A percentile compares a stretch with the other conserved stretches of the same genome.
Evolutionary conservation across 2,329 filamentous ascomycete genomes (phyloP).

Genomic region (Sphaerostilbella broomeana): DNA sequence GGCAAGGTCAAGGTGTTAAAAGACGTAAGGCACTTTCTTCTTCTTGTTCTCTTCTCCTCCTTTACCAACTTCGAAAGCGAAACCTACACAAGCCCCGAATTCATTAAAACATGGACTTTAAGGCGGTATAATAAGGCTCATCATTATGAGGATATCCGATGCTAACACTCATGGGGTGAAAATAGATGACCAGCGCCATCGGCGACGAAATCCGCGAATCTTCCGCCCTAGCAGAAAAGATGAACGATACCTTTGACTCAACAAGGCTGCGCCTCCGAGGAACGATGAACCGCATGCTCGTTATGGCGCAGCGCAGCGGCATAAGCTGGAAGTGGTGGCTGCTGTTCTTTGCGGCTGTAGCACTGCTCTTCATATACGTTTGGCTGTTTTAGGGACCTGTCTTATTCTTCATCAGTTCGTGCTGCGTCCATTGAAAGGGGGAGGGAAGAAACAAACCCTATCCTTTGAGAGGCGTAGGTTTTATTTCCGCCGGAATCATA

Average conservation of each 20-base stretch:
- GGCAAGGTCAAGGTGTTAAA: slow-evolving; percentile 87
- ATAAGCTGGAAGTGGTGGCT: slow-evolving; percentile 95
- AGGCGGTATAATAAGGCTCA: too few relatives aligned
- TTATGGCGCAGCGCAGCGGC: slow-evolving; percentile 93
- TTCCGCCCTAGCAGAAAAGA: slow-evolving; percentile 80
- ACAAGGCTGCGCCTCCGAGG: slow-evolving; percentile 74
- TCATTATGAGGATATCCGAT: too few relatives aligned
- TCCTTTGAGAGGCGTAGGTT: too few relatives aligned
- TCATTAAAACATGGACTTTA: too few relatives aligned
- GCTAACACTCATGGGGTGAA: neutral
- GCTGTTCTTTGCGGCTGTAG: slow-evolving; percentile 76
- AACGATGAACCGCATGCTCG: slow-evolving; percentile 94
- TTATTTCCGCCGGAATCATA: too few relatives aligned
- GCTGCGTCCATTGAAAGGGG: too few relatives aligned
- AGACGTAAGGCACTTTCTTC: slow-evolving; percentile 53
- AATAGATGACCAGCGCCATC: slow-evolving; percentile 83
- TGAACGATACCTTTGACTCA: slow-evolving; percentile 90
- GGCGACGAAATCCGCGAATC: slow-evolving; percentile 93
- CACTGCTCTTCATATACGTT: slow-evolving; percentile 81
- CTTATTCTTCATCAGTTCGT: too few relatives aligned
- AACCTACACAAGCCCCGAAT: too few relatives aligned
- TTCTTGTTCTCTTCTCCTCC: too few relatives aligned
- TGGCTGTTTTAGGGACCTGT: slow-evolving; percentile 82
- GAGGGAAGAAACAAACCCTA: too few relatives aligned
- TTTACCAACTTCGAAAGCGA: too few relatives aligned